These are phyloP conservation scores for Barnettozyma vustinii DNA, from an alignment of 805 yeast species.

Conservation along the genomic window DNA sequence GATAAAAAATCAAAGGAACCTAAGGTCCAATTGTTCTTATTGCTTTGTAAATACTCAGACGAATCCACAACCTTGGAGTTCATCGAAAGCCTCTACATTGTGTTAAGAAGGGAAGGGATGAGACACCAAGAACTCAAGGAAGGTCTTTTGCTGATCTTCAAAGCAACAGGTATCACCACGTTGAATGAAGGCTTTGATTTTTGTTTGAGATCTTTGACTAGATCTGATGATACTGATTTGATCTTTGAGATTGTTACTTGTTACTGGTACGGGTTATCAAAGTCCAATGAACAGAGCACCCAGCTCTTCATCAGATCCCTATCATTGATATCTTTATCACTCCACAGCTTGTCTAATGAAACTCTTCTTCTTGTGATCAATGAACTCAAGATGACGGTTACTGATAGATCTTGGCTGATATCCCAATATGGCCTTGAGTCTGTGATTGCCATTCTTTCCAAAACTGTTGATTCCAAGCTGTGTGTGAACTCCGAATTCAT, in stretches of 20 bases:
- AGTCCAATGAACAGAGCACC: conserved; percentile 7
- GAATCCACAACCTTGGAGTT: conserved; percentile 19
- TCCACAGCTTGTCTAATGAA: background rate
- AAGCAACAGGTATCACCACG: conserved; percentile 1
- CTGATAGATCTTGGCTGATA: conserved; percentile 51
- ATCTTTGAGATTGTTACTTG: conserved; percentile 22
- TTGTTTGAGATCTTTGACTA: conserved; percentile 17
- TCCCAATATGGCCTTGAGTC: conserved; percentile 64
- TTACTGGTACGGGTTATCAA: conserved; percentile 10
- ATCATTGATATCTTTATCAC: conserved; percentile 9
- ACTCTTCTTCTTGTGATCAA: background rate
- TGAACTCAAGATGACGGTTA: conserved; percentile 37
- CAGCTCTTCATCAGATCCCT: conserved; percentile 14
- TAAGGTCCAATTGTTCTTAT: conserved; percentile 25
- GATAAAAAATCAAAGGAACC: conserved; percentile 9
- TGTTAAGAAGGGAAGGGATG: conserved; percentile 25
- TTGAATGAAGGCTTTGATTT: conserved; percentile 17
- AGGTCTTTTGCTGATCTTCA: conserved; percentile 21
- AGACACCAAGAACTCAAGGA: conserved; percentile 10
- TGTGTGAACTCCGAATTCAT: background rate
- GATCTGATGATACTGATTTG: conserved; percentile 10
- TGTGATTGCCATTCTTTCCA: conserved; percentile 36
- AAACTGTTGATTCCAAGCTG: conserved; percentile 15
- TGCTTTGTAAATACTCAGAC: conserved; percentile 21
- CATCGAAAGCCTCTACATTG: conserved; percentile 31